Conservation (phyloP, 2,329 filamentous ascomycete genomes). For the Microdochium bolleyi region DNA sequence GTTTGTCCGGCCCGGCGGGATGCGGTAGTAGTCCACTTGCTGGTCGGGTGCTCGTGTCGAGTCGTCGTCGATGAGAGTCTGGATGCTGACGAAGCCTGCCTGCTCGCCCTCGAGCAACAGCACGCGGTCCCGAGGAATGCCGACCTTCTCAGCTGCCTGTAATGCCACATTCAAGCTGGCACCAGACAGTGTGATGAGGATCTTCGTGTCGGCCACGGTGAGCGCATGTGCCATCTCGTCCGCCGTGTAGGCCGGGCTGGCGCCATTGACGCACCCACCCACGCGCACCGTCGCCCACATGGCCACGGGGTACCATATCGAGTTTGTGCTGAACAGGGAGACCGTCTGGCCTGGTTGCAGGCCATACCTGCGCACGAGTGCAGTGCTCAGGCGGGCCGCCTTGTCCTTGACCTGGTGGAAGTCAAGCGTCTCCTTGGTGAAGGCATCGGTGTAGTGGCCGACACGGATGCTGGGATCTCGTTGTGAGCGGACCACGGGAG, state of each 20-base stretch:
- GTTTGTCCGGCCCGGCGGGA: slow-evolving; percentile 2
- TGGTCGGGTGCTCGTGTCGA: background rate
- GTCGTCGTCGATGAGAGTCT: slow-evolving; percentile 17
- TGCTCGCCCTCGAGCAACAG: slow-evolving; percentile 44
- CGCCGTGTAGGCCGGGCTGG: slow-evolving; percentile 48
- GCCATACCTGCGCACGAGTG: slow-evolving; percentile 45
- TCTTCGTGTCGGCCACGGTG: slow-evolving; percentile 43
- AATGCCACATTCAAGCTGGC: slow-evolving; percentile 41
- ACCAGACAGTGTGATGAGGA: slow-evolving; percentile 44
- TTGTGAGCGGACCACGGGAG: slow-evolving; percentile 16
- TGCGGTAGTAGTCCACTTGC: background rate
- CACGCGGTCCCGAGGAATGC: slow-evolving; percentile 39
- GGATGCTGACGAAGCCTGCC: slow-evolving; percentile 36
- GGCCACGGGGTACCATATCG: slow-evolving; percentile 54
- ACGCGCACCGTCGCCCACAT: slow-evolving; percentile 26
- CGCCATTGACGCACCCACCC: slow-evolving; percentile 44
- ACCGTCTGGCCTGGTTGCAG: slow-evolving; percentile 45
- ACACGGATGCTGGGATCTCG: slow-evolving; percentile 24
- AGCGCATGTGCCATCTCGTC: slow-evolving; percentile 55
- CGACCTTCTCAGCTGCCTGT: slow-evolving; percentile 43
- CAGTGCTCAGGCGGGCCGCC: slow-evolving; percentile 47
- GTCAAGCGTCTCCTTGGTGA: slow-evolving; percentile 44
- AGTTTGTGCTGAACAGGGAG: slow-evolving; percentile 51
- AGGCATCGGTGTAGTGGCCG: slow-evolving; percentile 44
- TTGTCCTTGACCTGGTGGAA: slow-evolving; percentile 44